Evolutionary conservation across 192 early-diverging fungal species (phyloP).

Genomic region (Lobulomyces angularis): DNA sequence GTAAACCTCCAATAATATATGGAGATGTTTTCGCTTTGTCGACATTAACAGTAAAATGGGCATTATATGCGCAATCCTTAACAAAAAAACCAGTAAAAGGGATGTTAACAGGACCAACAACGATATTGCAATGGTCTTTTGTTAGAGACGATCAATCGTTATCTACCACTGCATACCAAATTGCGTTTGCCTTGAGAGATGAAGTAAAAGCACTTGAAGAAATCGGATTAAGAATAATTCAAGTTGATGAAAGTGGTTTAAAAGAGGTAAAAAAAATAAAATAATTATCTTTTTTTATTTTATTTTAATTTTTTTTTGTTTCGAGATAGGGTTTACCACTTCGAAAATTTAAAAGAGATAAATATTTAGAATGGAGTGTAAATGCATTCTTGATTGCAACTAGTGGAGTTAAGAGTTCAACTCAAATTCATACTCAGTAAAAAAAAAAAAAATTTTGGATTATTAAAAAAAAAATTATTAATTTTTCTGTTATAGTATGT

Average conservation of each 20-base stretch:
- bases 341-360: conserved; percentile 69
- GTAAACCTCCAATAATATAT: conserved; percentile 94
- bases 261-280: no score
- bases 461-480: background rate
- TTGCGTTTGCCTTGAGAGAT: conserved; percentile 89
- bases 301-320: no score
- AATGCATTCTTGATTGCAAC: conserved; percentile 84
- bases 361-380: conserved; percentile 92
- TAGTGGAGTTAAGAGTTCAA: conserved; percentile 66
- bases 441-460: background rate
- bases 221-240: conserved; percentile 85
- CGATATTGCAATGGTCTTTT: conserved; percentile 98
- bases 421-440: conserved; percentile 77
- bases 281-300: no score
- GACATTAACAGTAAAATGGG: conserved; percentile 85
- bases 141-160: conserved; percentile 93
- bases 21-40: conserved; percentile 84
- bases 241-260: conserved; percentile 98
- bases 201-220: conserved; percentile 88
- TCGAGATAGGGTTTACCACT: conserved; percentile 95
- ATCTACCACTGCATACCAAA: conserved; percentile 67
- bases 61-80: conserved; percentile 74
- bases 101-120: conserved; percentile 97
- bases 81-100: conserved; percentile 93
- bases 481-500: background rate